Evolutionary conservation across 2,329 filamentous ascomycete species (phyloP), one percentile per base, ranked within the genome.

Genomic region (Hirsutella rhossiliensis): DNA sequence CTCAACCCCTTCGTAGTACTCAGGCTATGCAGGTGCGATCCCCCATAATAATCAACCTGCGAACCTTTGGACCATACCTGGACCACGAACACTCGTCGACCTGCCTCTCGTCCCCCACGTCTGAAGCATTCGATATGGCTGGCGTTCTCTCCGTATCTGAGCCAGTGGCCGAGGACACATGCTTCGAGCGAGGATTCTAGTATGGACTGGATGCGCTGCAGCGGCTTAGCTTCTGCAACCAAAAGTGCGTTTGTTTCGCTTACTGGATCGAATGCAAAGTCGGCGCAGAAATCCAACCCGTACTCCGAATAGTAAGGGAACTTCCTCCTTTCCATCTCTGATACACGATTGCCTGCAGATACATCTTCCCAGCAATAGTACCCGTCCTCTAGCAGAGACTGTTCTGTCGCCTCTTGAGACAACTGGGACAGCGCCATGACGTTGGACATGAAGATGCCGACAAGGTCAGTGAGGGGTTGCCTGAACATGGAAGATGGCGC

Each of bases 51-150:
- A 17, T 40, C 38, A 12, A 40, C 38, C 15, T 40, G 38, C 38
- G 38, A 40, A 6, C 38, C 38, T 23, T 40, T 40, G 23, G 20
- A 40, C 38, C 38, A 40, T 17, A 40, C 38, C 13, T 40, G 38
- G n/a, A 40, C 38, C 38, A 40, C n/a, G 38, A 40, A 29, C 23
- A 40, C 38, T 40, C 38, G 38, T 29, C 38, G 38, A 40, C 38
- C 38, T 6, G 38, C 38, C 11, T 40, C 9, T 40, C 23, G 38
- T 13, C 38, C 38, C 5, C 38, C 38, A n/a, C 38, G 38, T n/a
- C 38, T 40, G 27, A 40, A 40, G 38, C 38, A 40, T 40, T 40
- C 38, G 38, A 40, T 40, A 40, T 40, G 38, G 38, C n/a, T 40
- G 23, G 27, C 4, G 15, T 40, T n/a, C 15, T 40, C 38, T 40